Base-by-base conservation (phyloP, 495 filamentous ascomycete species). In the Talaromyces trachyspermus region DNA sequence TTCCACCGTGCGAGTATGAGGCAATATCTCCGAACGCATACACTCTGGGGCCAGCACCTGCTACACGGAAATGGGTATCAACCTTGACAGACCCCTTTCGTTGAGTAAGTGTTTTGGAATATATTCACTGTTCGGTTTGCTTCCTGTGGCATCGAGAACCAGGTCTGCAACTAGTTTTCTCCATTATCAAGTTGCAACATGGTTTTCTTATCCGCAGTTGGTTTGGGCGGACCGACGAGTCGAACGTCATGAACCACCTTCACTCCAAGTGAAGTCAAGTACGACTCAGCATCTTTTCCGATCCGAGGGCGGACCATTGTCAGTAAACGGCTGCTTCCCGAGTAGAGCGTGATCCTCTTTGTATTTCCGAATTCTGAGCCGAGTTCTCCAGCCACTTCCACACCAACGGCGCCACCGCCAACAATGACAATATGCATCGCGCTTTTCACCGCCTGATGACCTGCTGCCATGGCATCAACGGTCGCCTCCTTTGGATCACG, bases 131-230 rank as follows among this genome's bases (percentile, higher is more conserved):
- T 76, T 76, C 0, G 74, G 70, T 5, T 9, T 58, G 9, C 62
- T 61, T 7, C 72, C 74, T n/a, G 57, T 60, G 9, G 72, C 70
- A 6, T 69, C 68, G 48, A 78, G 70, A 49, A 69, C 76, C 4
- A 75, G 29, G 51, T 78, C 75, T 29, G 26, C 26, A 29, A 11
- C 5, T 29, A 29, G 5, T 95, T 86, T 7, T 80, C 72, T 5
- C 66, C 76, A 5, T 88, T 89, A 40, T 83, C 70, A 54, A 71
- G 74, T 65, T 91, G 84, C 64, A 86, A 83, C 5, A 66, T 67
- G 20, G 74, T 71, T 51, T 76, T 75, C 30, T 75, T 72, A n/a
- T 77, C 72, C 6, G 77, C 68, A 29, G 26, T 29, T 29, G 26
- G 11, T 29, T 29, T 29, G 26, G 26, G 26, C 26, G 26, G 11